Evolutionary conservation across 345 rosid genomes (phyloP), one percentile per base, ranked within the genome.

Genomic region (Microthlaspi erraticum): DNA sequence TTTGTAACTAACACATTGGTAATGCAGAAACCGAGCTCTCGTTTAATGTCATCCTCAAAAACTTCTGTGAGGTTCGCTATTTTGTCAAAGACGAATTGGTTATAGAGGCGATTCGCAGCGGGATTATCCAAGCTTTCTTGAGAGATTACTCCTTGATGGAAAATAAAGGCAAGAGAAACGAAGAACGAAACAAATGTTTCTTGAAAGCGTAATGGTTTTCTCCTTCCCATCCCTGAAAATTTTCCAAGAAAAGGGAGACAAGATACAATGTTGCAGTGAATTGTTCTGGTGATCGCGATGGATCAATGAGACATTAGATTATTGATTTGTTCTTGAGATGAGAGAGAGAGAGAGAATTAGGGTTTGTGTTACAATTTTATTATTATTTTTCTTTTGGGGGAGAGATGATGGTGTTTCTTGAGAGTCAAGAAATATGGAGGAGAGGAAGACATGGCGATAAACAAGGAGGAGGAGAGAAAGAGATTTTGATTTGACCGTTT

Each of bases 21-120:
- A 37, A 94, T 85, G 91, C 99, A 94, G 83, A 94, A 91, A 31
- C 85, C 92, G 36, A 88, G 84, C 26, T 91, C 59, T 67, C 85
- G 72, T 43, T 68, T 37, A 42, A 94, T 79, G 13, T 93, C 96
- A 42, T 45, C 78, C 37, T 85, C 84, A 82, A 91, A 86, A 33
- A 82, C 59, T 54, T 76, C 41, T 17, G 96, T 84, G 67, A 84
- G 72, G 72, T 88, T 89, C 1, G 87, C 71, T 50, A 94, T 64
- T 70, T 80, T 84, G 11, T 61, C 77, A 58, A 37, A 78, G 19
- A 88, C 37, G 32, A 82, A 65, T 55, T 83, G 76, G 16, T 86
- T 70, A 26, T 83, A 70, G 4, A 84, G 64, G 71, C 84, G 71
- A 48, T 76, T 73, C 2, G 85, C 78, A 0, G 86, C 86, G 0